A percentile compares a stretch with the other conserved stretches of the same genome.
phyloP scores from a whole-genome alignment of 2,329 filamentous ascomycete species.

The Phaeomoniella chlamydospora region DNA sequence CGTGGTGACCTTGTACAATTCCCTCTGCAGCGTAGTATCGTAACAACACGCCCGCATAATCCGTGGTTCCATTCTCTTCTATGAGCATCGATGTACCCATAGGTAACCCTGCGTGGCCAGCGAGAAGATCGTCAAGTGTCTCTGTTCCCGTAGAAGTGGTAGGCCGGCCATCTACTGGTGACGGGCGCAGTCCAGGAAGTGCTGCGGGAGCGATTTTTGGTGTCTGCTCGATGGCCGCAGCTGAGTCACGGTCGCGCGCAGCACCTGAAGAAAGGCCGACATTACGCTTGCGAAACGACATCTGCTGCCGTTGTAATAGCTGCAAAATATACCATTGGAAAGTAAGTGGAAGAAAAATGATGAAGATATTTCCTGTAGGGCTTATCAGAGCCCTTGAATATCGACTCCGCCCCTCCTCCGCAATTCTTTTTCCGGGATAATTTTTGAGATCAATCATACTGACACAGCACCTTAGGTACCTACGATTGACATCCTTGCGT shows the following conservation, averaged over 20 bases:
- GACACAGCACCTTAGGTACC: no score
- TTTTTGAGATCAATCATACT: no score
- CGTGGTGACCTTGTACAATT: conserved; percentile 73
- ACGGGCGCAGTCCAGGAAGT: conserved; percentile 55
- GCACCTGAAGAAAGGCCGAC: conserved; percentile 34
- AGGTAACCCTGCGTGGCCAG: conserved; percentile 72
- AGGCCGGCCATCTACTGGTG: conserved; percentile 70
- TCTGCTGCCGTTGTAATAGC: no score
- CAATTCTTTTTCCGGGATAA: no score
- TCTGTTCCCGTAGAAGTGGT: conserved; percentile 85
- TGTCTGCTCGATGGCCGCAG: conserved; percentile 9
- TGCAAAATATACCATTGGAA: no score
- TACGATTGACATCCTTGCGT: no score
- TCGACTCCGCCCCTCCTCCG: no score
- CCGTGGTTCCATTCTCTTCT: conserved; percentile 83
- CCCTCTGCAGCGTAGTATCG: conserved; percentile 90
- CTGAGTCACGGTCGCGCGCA: conserved; percentile 9
- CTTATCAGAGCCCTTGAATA: no score
- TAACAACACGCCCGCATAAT: conserved; percentile 74
- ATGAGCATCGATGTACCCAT: conserved; percentile 69
- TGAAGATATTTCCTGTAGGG: no score
- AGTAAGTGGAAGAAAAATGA: no score
- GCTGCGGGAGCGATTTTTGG: conserved; percentile 14
- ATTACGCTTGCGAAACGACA: conserved; percentile 58
- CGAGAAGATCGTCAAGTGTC: conserved; percentile 71